These are phyloP conservation scores for Chlorella sp. DNA, from an alignment of 139 green algal species.

Conservation along the genomic window DNA sequence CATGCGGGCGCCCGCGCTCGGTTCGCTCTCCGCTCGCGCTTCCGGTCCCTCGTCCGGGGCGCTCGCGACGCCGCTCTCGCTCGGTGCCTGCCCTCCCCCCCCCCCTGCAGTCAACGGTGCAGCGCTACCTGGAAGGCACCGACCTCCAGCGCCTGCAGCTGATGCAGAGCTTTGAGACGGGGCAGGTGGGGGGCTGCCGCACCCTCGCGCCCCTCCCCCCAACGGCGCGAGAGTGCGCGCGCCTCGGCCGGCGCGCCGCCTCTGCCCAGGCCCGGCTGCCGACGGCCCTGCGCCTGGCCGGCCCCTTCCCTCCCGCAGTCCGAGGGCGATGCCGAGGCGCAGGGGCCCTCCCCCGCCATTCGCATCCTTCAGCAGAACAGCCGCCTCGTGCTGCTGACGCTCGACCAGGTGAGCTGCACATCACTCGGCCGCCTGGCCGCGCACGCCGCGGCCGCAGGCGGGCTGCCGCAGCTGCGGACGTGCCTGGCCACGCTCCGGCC, in stretches of 20 bases:
- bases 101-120: no score
- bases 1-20: no score
- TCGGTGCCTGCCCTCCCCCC: no score
- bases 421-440: background rate
- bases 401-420: background rate
- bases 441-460: background rate
- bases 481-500: background rate
- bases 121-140: conserved; percentile 51
- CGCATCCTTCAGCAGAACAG: conserved; percentile 63
- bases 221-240: no score
- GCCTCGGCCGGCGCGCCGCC: background rate
- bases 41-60: no score
- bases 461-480: no score
- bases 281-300: background rate
- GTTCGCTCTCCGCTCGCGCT: no score
- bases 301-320: background rate
- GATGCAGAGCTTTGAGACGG: conserved; percentile 52
- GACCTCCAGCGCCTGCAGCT: conserved; percentile 41
- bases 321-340: conserved; percentile 4
- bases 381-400: conserved; percentile 62
- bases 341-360: conserved; percentile 12
- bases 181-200: conserved; percentile 1
- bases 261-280: background rate
- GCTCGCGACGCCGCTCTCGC: no score
- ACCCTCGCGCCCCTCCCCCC: no score